A percentile compares a stretch with the other conserved stretches of the same genome.
Conservation (phyloP, 805 yeast species). For the Cyberlindnera amylophila region DNA sequence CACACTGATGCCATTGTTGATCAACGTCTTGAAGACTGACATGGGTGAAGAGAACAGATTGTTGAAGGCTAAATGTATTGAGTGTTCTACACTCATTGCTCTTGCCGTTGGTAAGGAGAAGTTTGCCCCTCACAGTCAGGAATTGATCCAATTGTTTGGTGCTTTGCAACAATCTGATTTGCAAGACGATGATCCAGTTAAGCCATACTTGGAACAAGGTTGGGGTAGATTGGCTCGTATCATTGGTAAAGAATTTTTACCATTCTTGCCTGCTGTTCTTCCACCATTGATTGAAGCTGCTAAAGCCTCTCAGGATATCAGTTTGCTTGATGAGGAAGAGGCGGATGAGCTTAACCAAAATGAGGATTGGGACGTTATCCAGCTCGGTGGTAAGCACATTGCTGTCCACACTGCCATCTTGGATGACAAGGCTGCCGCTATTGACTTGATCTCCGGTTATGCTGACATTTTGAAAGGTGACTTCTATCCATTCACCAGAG, state of each 20-base stretch:
- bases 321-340: slow-evolving; percentile 81
- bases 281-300: slow-evolving; percentile 89
- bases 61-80: slow-evolving; percentile 89
- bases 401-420: slow-evolving; percentile 93
- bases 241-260: slow-evolving; percentile 80
- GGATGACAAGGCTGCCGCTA: slow-evolving; percentile 91
- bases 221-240: slow-evolving; percentile 94
- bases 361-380: slow-evolving; percentile 94
- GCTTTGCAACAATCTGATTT: slow-evolving; percentile 58
- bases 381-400: slow-evolving; percentile 84
- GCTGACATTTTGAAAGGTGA: slow-evolving; percentile 79
- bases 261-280: slow-evolving; percentile 76
- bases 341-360: slow-evolving; percentile 80
- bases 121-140: slow-evolving; percentile 70
- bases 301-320: slow-evolving; percentile 83
- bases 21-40: slow-evolving; percentile 75
- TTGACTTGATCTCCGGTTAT: slow-evolving; percentile 80
- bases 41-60: slow-evolving; percentile 74
- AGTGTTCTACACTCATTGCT: slow-evolving; percentile 92
- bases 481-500: slow-evolving; percentile 79
- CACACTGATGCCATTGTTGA: slow-evolving; percentile 84
- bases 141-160: slow-evolving; percentile 67
- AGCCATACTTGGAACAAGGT: slow-evolving; percentile 83
- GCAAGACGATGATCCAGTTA: slow-evolving; percentile 81
- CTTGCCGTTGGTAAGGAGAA: slow-evolving; percentile 92